Evolutionary conservation across 257 asterid species (phyloP).

Genomic region (Marsdenia floribunda): DNA sequence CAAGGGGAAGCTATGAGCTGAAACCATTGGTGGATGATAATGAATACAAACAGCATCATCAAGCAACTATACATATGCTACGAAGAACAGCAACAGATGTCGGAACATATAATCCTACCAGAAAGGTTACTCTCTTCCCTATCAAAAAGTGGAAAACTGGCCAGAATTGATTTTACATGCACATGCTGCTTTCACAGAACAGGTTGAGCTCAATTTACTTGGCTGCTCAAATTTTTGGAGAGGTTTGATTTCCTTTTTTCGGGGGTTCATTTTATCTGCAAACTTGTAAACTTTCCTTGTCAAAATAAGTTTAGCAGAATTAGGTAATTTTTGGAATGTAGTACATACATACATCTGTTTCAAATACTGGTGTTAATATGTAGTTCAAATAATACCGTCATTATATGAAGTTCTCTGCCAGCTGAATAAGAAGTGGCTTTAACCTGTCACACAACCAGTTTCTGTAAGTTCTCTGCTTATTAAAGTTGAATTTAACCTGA

Average conservation of each 20-base stretch:
- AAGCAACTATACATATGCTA: conserved; percentile 41
- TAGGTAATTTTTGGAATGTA: neutral
- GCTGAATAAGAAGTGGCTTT: neutral
- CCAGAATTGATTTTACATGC: conserved; percentile 36
- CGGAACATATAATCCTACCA: conserved; percentile 36
- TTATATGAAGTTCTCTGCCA: neutral
- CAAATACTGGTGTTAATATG: no score
- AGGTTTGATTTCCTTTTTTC: neutral
- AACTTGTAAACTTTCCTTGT: neutral
- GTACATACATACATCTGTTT: neutral
- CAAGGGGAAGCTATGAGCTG: conserved; percentile 81
- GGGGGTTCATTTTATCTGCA: neutral
- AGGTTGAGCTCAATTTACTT: conserved; percentile 4
- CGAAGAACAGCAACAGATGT: conserved; percentile 45
- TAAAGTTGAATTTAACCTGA: no score
- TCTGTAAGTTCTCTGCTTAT: no score
- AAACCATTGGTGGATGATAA: conserved; percentile 54
- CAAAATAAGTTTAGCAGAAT: conserved; percentile 8
- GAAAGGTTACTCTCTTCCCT: conserved; percentile 57
- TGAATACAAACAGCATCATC: conserved; percentile 26
- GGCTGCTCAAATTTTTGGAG: neutral
- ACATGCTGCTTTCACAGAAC: conserved; percentile 1
- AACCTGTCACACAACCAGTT: no score
- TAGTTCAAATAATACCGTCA: no score
- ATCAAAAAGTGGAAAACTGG: conserved; percentile 61